phyloP scores from a whole-genome alignment of 225 moss, liverwort and hornwort genomes.

The Pleurozium schreberi region DNA sequence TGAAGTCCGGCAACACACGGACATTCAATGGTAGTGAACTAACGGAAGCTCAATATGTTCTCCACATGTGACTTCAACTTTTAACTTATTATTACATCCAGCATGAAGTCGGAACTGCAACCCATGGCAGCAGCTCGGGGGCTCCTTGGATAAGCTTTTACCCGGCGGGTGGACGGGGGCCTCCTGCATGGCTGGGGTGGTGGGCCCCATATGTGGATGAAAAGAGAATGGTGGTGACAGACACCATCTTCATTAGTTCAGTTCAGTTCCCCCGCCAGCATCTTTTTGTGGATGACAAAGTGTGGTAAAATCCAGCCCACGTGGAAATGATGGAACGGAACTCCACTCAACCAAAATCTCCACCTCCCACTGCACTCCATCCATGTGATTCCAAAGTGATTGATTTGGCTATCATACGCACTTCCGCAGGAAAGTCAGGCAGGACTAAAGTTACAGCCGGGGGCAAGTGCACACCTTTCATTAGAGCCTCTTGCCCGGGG shows the following conservation, averaged over 20 bases:
- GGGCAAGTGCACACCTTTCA: too few species aligned
- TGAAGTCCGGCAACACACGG: too few species aligned
- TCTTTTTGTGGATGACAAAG: background rate
- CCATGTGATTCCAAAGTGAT: background rate
- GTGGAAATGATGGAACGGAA: background rate
- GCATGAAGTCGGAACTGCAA: background rate
- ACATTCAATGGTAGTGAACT: background rate
- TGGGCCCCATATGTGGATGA: background rate
- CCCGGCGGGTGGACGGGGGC: background rate
- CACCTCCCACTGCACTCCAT: background rate
- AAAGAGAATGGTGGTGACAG: background rate
- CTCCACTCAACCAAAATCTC: background rate
- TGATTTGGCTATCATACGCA: background rate
- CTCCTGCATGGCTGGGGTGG: too few species aligned
- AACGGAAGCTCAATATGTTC: too few species aligned
- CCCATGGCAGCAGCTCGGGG: too few species aligned
- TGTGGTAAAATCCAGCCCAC: background rate
- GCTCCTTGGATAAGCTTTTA: background rate
- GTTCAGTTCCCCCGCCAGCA: background rate
- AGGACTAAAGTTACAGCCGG: background rate
- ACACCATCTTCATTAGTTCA: too few species aligned
- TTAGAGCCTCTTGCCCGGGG: too few species aligned
- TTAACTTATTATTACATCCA: too few species aligned
- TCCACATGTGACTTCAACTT: too few species aligned
- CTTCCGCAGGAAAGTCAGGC: background rate